A percentile compares a stretch with the other conserved stretches of the same genome.
phyloP scores from a whole-genome alignment of 768 basidiomycete genomes.

The Holtermannia corniformis region DNA sequence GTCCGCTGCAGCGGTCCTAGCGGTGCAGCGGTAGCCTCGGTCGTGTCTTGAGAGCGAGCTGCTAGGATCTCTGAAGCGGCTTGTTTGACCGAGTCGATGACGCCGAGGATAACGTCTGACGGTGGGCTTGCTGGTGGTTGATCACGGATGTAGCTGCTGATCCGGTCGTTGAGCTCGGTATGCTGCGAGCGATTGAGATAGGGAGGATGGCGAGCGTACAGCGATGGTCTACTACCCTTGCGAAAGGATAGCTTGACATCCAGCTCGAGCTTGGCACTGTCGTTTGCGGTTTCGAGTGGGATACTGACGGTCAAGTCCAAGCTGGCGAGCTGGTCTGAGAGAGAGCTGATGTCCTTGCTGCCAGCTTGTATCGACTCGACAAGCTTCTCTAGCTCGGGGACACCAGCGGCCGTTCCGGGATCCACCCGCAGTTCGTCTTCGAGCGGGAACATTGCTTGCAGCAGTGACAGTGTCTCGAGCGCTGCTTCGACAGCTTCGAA shows the following conservation, averaged over 20 bases:
- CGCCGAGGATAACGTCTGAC: background rate
- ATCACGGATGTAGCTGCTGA: background rate
- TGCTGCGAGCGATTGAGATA: background rate
- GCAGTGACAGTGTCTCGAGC: background rate
- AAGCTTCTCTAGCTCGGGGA: background rate
- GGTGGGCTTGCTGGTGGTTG: too few relatives aligned
- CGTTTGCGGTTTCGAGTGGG: background rate
- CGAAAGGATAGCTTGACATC: background rate
- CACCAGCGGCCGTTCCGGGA: background rate
- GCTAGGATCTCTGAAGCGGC: background rate
- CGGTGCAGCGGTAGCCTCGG: slow-evolving; percentile 1
- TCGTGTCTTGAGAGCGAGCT: background rate
- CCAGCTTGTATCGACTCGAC: background rate
- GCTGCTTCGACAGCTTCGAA: background rate
- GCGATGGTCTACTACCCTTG: background rate
- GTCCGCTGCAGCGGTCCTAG: slow-evolving; percentile 27
- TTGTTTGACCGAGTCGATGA: background rate
- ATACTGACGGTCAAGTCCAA: background rate
- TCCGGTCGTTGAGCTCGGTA: background rate
- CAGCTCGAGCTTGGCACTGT: background rate
- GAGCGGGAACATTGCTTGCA: background rate
- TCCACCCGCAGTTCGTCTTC: background rate
- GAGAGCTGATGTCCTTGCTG: background rate
- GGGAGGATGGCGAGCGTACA: background rate
- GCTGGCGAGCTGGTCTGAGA: background rate